Evolutionary conservation across 257 asterid genomes (phyloP).

Genomic region (Solanum dulcamara): DNA sequence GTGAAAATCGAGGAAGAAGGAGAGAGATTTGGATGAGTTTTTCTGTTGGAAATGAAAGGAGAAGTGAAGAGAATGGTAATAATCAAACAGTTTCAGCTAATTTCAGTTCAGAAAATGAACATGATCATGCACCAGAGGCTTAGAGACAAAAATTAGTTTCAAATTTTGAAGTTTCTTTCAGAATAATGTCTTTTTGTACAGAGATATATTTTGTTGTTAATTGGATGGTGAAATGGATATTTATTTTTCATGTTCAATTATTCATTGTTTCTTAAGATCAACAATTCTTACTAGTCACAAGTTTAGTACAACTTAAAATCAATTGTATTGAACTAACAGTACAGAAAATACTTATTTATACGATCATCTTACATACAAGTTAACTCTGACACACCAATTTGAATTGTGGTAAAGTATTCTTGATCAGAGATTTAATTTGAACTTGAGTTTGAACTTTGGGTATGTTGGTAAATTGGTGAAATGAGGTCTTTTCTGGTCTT

Average conservation of each 20-base stretch:
- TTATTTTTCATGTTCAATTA: neutral
- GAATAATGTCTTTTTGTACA: neutral
- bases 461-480: too few species aligned
- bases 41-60: constrained; percentile 8
- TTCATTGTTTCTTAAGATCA: too few species aligned
- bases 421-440: too few species aligned
- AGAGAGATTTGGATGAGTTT: constrained; percentile 45
- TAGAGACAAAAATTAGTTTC: neutral
- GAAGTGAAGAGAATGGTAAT: neutral
- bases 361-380: too few species aligned
- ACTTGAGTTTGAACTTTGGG: too few species aligned
- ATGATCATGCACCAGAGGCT: neutral
- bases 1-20: constrained; percentile 22
- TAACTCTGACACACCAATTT: too few species aligned
- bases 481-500: too few species aligned
- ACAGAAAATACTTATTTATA: too few species aligned
- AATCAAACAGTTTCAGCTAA: neutral
- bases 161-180: neutral
- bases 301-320: too few species aligned
- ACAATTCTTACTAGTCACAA: too few species aligned
- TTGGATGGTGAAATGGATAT: neutral
- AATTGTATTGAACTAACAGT: too few species aligned
- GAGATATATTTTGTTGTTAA: neutral
- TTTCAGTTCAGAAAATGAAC: neutral
- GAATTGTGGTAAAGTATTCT: too few species aligned